These are phyloP conservation scores for Neurospora sp. DNA, from an alignment of 495 filamentous ascomycete species.

Conservation along the genomic window DNA sequence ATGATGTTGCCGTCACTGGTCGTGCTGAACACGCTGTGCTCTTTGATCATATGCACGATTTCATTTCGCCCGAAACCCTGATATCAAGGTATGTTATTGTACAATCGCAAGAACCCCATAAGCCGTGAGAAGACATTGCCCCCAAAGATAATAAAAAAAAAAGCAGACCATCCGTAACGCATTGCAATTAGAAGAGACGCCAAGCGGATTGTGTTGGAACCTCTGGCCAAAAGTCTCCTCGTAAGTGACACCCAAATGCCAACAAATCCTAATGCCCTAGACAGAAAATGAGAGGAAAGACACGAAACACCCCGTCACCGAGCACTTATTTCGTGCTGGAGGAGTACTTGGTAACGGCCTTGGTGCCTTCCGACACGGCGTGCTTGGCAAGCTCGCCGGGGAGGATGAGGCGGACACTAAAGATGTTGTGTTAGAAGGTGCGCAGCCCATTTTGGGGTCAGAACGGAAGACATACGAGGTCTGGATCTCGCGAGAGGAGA, in stretches of 20 bases:
- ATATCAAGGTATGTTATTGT: slow-evolving; percentile 60
- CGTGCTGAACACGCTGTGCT: neutral
- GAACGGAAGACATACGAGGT: slow-evolving; percentile 56
- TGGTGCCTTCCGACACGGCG: slow-evolving; percentile 97
- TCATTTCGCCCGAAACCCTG: slow-evolving; percentile 49
- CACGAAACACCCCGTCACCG: slow-evolving; percentile 24
- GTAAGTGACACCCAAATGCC: slow-evolving; percentile 45
- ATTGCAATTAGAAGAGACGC: slow-evolving; percentile 57
- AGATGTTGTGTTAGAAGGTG: neutral
- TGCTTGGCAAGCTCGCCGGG: slow-evolving; percentile 99
- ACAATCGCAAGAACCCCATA: slow-evolving; percentile 63
- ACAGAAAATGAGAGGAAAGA: slow-evolving; percentile 29
- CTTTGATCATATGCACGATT: slow-evolving; percentile 50
- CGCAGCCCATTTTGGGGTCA: slow-evolving; percentile 3
- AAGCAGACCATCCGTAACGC: slow-evolving; percentile 83
- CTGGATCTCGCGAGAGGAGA: slow-evolving; percentile 98
- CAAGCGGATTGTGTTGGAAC: slow-evolving; percentile 45
- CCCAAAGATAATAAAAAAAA: slow-evolving; percentile 34
- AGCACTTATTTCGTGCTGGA: slow-evolving; percentile 90
- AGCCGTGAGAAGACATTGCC: slow-evolving; percentile 65
- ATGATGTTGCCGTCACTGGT: neutral
- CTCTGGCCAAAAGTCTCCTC: slow-evolving; percentile 48
- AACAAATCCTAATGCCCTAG: slow-evolving; percentile 43
- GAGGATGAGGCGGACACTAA: slow-evolving; percentile 83
- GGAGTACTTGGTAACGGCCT: slow-evolving; percentile 99